Conservation (phyloP, 192 early-diverging fungal species). For the Coemansia biformis region DNA sequence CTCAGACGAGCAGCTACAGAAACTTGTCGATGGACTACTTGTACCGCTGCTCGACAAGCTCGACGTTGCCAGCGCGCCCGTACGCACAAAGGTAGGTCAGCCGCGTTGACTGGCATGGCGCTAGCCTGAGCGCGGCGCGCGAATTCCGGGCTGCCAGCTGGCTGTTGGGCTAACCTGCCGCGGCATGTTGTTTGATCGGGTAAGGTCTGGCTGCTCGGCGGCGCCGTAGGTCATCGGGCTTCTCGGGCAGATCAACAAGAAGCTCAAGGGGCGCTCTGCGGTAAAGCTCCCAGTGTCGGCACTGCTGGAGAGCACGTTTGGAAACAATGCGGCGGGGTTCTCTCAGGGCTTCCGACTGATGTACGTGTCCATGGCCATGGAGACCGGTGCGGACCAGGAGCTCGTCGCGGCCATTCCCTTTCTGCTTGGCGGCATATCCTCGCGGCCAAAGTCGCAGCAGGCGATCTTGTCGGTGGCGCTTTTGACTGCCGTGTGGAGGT, state of each 20-base stretch:
- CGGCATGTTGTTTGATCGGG: too few relatives aligned
- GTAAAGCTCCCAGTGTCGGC: conserved; percentile 58
- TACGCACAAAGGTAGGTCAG: conserved; percentile 57
- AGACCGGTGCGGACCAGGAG: conserved; percentile 48
- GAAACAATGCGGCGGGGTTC: conserved; percentile 41
- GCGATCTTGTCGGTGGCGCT: conserved; percentile 59
- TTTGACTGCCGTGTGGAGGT: conserved; percentile 53
- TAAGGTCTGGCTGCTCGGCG: too few relatives aligned
- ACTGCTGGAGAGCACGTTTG: conserved; percentile 58
- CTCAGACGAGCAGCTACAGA: conserved; percentile 53
- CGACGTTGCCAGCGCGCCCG: conserved; percentile 42
- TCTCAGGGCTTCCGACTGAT: conserved; percentile 78
- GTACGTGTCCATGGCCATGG: conserved; percentile 77
- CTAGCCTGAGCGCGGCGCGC: too few relatives aligned
- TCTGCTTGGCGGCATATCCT: conserved; percentile 58
- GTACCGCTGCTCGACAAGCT: conserved; percentile 60
- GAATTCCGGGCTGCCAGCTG: too few relatives aligned
- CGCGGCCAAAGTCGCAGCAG: conserved; percentile 56
- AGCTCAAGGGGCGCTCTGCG: conserved; percentile 58
- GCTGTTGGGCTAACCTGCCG: too few relatives aligned
- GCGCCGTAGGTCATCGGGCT: conserved; percentile 63
- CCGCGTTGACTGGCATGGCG: too few relatives aligned
- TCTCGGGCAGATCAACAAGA: conserved; percentile 79
- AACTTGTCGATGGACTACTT: conserved; percentile 50
- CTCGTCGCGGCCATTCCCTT: conserved; percentile 50